Evolutionary conservation across 2,329 filamentous ascomycete species (phyloP), one percentile per base, ranked within the genome.

Genomic region (Trichoderma sp.): DNA sequence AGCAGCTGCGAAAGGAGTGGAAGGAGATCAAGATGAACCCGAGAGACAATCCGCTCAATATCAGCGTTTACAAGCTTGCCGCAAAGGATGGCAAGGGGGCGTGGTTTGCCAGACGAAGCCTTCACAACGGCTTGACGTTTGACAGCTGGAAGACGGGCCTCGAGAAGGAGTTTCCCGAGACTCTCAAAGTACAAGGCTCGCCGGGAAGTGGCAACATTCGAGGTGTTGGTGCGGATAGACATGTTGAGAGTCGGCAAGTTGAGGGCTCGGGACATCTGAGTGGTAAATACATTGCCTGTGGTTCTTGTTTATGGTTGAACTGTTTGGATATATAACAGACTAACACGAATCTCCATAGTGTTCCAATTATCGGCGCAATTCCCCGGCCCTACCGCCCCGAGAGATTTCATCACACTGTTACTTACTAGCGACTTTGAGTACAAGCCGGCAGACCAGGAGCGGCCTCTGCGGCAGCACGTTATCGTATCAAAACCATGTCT

Each of bases 341-440:
- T 66, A 22, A 50, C n/a, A 32, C 32, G 13, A 50, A 6, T n/a
- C 42, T 58, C 77, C 17, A 72, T 76, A 89, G 92, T 97, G 5
- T 97, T 92, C 74, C 89, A 94, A 75, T 84, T 97, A 1, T 94
- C 92, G 25, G 93, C 93, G 3, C 91, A 95, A 76, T 97, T 97
- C 73, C 93, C 94, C 0, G 92, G 92, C 0, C 94, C 94, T 4
- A 95, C 92, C 0, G 89, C 93, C 2, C 91, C 94, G 0, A 84
- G 94, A 78, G 94, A 97, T 75, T 97, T 97, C 77, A 87, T 97
- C 61, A 91, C 92, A 5, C 80, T 96, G 69, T 84, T 95, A 52
- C 80, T 96, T 50, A 92, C 89, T 25, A 92, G 90, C 52, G 84
- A 85, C 50, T 81, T 86, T 50, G 81, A 80, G 50, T 79, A 83